A percentile compares a stretch with the other conserved stretches of the same genome.
These are phyloP conservation scores for Naganishia onofrii DNA, from an alignment of 768 basidiomycete species.

Conservation along the genomic window DNA sequence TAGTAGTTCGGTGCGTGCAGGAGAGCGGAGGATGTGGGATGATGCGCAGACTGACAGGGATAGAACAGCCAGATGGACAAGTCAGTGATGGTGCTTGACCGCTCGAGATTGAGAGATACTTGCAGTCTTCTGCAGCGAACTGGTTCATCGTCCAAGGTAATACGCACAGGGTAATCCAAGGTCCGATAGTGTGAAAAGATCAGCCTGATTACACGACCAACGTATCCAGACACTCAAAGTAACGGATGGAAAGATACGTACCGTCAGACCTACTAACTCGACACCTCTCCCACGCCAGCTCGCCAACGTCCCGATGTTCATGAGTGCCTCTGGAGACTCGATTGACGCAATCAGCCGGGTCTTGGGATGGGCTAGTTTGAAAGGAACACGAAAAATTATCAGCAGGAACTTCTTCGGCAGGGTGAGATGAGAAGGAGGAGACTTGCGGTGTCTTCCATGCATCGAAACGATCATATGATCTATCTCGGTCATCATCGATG, in stretches of 20 bases:
- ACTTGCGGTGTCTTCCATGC: slow-evolving; percentile 20
- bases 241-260: neutral
- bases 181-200: neutral
- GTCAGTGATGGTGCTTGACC: neutral
- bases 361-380: slow-evolving; percentile 24
- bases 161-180: neutral
- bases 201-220: neutral
- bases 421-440: neutral
- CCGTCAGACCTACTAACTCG: slow-evolving; percentile 30
- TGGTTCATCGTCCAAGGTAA: slow-evolving; percentile 47
- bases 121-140: slow-evolving; percentile 96
- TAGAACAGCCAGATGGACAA: neutral
- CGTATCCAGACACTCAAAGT: neutral
- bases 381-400: neutral
- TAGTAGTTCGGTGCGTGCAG: slow-evolving; percentile 71
- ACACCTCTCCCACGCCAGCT: slow-evolving; percentile 27
- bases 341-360: slow-evolving; percentile 33
- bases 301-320: slow-evolving; percentile 27
- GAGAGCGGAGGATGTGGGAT: slow-evolving; percentile 73
- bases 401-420: neutral
- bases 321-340: slow-evolving; percentile 31
- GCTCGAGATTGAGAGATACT: slow-evolving; percentile 34
- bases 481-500: slow-evolving; percentile 30
- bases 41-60: slow-evolving; percentile 73
- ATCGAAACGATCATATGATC: slow-evolving; percentile 25